Evolutionary conservation across 352 stramenopile species (phyloP), one percentile per base, ranked within the genome.

Genomic region (Bremia lactucae): DNA sequence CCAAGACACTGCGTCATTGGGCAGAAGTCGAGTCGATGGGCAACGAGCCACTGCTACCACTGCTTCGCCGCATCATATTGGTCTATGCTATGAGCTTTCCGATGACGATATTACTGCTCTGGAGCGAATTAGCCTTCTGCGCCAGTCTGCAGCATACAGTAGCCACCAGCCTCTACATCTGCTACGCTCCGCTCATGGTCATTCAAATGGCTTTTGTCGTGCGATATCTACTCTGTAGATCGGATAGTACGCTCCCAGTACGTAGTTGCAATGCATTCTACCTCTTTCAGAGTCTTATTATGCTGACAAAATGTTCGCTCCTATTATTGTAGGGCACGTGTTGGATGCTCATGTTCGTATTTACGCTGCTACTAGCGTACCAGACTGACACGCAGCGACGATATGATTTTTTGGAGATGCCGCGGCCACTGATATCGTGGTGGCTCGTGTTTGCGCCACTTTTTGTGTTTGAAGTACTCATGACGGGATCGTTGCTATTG

Each of bases 101-200:
- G 25, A 56, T 91, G n/a, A 56, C 65, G 13, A 29, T 79, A 37
- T 49, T 91, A 39, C 48, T 91, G 46, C 60, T 91, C 7, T 91
- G 75, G 78, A 87, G 75, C 46, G 71, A 91, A 42, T 34, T 91
- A 36, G 78, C 78, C 13, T 91, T 91, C 37, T 91, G 78, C 34
- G 75, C 74, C 20, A 72, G 74, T 28, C 47, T 91, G 14, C 55
- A 78, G 41, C 55, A 85, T 37, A 44, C 52, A 14, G 39, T 58
- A 2, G 55, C 55, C n/a, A 81, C 72, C 1, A 83, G 70, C 35
- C 48, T 88, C 10, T 91, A 91, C 46, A 62, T 87, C 31, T 86
- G 75, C 42, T 91, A 79, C 49, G 72, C 73, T 23, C 78, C 78
- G 28, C 48, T 88, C 13, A 72, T 91, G 65, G 64, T 85, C 21